Conservation (phyloP, 208 protist species). For the Trichomonas vaginalis region DNA sequence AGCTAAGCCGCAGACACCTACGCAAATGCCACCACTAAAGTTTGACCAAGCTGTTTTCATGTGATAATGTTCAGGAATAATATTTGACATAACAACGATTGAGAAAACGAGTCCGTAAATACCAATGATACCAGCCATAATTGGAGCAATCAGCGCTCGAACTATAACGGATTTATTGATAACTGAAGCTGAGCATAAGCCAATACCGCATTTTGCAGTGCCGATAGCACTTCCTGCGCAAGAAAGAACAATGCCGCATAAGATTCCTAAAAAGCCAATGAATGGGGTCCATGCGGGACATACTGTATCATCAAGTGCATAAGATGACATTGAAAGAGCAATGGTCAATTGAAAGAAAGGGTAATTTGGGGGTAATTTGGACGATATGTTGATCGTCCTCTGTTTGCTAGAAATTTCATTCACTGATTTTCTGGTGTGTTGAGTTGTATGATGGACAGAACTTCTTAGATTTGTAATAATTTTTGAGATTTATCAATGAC, state of each 20-base stretch:
- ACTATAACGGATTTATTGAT: constrained; percentile 10
- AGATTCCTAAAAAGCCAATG: background rate
- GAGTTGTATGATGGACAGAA: too few relatives aligned
- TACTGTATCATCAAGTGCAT: background rate
- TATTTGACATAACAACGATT: background rate
- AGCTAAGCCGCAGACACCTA: background rate
- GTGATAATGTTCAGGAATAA: background rate
- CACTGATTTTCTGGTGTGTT: too few relatives aligned
- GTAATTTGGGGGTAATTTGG: too few relatives aligned
- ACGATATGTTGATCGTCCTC: too few relatives aligned
- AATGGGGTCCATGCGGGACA: background rate
- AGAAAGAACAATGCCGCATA: background rate
- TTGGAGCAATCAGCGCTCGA: background rate
- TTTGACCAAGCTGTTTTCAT: background rate
- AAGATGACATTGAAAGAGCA: background rate
- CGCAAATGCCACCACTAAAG: background rate
- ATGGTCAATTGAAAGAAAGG: too few relatives aligned
- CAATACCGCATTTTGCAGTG: background rate
- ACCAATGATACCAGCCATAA: constrained; percentile 16
- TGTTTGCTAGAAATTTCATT: too few relatives aligned
- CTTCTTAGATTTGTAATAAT: too few relatives aligned
- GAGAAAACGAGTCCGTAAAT: constrained; percentile 5
- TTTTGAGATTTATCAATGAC: too few relatives aligned
- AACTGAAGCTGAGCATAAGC: background rate
- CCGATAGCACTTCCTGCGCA: background rate